Conservation (phyloP, 1,139 yeast species). For the Schwanniomyces etchellsii region DNA sequence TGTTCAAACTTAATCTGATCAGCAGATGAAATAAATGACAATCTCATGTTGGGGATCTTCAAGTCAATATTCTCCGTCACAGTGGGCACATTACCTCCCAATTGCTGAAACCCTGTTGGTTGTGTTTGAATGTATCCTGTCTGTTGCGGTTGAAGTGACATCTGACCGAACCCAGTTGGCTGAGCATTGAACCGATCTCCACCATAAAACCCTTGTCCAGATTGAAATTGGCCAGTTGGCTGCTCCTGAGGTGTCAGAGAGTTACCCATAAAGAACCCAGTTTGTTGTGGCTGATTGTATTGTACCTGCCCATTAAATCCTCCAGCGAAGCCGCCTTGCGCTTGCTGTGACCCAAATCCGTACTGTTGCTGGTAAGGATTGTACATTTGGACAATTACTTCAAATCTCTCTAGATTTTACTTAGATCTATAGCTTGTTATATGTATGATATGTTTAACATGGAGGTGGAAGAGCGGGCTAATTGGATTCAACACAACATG, state of each 20-base stretch:
- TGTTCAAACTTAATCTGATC: conserved; percentile 86
- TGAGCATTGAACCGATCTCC: conserved; percentile 10
- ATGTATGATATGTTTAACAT: too few species aligned
- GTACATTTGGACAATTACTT: conserved; percentile 23
- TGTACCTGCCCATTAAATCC: conserved; percentile 18
- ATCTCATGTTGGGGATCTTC: conserved; percentile 62
- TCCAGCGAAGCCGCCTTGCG: conserved; percentile 20
- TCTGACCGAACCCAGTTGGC: conserved; percentile 12
- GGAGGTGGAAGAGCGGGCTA: too few species aligned
- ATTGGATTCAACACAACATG: too few species aligned
- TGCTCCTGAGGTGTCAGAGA: conserved; percentile 9
- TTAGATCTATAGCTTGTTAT: too few species aligned
- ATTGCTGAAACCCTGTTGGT: conserved; percentile 29
- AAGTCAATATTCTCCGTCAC: conserved; percentile 31
- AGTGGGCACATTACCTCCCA: conserved; percentile 16
- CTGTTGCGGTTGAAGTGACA: conserved; percentile 19
- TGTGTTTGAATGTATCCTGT: conserved; percentile 33
- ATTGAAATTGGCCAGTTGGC: conserved; percentile 17
- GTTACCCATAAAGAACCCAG: conserved; percentile 6
- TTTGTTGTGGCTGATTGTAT: conserved; percentile 11
- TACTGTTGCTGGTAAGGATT: conserved; percentile 37
- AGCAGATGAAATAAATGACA: conserved; percentile 76
- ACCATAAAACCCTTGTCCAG: conserved; percentile 13
- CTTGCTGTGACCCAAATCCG: conserved; percentile 29
- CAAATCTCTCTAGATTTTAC: not conserved